A percentile compares a stretch with the other conserved stretches of the same genome.
Conservation (phyloP, 352 stramenopile species). For the Phytophthora chlamydospora region DNA sequence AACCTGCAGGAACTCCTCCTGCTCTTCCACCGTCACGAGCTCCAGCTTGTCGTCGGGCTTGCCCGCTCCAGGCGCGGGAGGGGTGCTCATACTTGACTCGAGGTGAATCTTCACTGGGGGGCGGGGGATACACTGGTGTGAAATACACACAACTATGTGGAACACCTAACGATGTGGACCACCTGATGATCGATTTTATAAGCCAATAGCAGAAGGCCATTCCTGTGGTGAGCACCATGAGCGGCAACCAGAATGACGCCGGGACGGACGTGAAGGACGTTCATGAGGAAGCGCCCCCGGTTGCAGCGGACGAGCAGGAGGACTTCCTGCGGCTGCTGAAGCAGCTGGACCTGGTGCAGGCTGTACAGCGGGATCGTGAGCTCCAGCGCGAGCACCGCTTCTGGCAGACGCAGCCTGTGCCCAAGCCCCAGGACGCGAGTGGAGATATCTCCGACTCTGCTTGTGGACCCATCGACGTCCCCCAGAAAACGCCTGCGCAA, state of each 20-base stretch:
- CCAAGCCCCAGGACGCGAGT: constrained; percentile 29
- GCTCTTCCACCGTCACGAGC: constrained; percentile 66
- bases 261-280: background rate
- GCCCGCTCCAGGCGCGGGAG: constrained; percentile 5
- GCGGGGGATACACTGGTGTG: constrained; percentile 10
- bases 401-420: constrained; percentile 92
- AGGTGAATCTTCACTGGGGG: constrained; percentile 16
- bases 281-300: constrained; percentile 2
- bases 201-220: too few species aligned
- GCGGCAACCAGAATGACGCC: background rate
- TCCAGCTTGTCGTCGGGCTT: constrained; percentile 40
- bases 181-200: background rate
- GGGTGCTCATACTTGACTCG: constrained; percentile 22
- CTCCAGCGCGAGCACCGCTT: constrained; percentile 82
- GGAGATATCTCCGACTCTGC: background rate
- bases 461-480: constrained; percentile 92
- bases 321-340: constrained; percentile 72
- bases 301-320: constrained; percentile 55
- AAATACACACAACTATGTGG: background rate
- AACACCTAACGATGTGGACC: background rate
- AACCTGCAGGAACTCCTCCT: constrained; percentile 75
- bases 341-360: constrained; percentile 62
- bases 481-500: constrained; percentile 87
- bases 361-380: constrained; percentile 21
- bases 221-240: background rate